A percentile compares a stretch with the other conserved stretches of the same genome.
Conservation (phyloP, 805 yeast genomes). For the Lipomyces oligophaga region DNA sequence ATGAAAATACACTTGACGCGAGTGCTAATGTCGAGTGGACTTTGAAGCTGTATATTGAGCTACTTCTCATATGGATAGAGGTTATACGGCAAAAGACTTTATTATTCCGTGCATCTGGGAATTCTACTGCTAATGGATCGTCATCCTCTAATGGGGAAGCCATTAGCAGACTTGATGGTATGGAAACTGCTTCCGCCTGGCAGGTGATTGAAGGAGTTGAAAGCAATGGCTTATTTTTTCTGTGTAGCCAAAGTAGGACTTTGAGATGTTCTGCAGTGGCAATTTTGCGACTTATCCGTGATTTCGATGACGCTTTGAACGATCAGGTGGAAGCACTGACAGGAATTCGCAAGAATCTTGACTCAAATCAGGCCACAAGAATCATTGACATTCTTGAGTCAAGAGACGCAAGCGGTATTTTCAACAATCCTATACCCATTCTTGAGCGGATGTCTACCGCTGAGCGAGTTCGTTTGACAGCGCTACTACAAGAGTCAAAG, state of each 20-base stretch:
- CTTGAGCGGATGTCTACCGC: slow-evolving; percentile 56
- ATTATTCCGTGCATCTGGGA: slow-evolving; percentile 29
- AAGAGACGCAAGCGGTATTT: slow-evolving; percentile 61
- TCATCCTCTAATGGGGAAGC: slow-evolving; percentile 29
- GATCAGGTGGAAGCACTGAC: slow-evolving; percentile 42
- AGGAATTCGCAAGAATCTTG: slow-evolving; percentile 27
- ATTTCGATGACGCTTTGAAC: slow-evolving; percentile 78
- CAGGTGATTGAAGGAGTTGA: slow-evolving; percentile 92
- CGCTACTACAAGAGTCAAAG: slow-evolving; percentile 48
- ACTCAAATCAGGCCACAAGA: slow-evolving; percentile 31
- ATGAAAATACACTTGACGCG: slow-evolving; percentile 9
- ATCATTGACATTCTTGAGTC: slow-evolving; percentile 69
- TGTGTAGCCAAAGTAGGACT: slow-evolving; percentile 79
- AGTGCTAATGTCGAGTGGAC: slow-evolving; percentile 29
- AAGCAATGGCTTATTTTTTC: slow-evolving; percentile 88
- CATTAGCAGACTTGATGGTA: slow-evolving; percentile 50
- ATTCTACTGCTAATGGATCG: slow-evolving; percentile 6
- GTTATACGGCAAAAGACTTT: slow-evolving; percentile 47
- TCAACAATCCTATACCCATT: slow-evolving; percentile 33
- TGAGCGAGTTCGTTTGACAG: slow-evolving; percentile 67
- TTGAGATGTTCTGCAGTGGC: slow-evolving; percentile 72
- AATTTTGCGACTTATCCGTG: slow-evolving; percentile 72
- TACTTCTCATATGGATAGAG: slow-evolving; percentile 77
- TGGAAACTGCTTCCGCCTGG: slow-evolving; percentile 73
- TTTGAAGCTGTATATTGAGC: slow-evolving; percentile 61